These are phyloP conservation scores for Rheum nobile DNA, from an alignment of 148 eudicot species.

Conservation along the genomic window DNA sequence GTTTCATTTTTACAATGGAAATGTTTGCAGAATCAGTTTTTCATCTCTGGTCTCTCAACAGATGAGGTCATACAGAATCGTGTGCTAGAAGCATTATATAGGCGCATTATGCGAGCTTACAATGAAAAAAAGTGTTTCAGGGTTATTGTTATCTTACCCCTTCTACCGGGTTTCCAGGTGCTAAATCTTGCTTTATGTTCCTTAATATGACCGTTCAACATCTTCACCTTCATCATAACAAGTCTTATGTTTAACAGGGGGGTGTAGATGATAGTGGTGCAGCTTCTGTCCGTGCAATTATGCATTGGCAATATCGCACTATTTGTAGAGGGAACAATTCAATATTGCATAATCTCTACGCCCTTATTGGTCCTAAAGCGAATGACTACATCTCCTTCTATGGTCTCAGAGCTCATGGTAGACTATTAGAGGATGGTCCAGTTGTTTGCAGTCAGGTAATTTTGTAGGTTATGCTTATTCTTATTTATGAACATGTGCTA, in stretches of 20 bases:
- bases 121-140: conserved; percentile 86
- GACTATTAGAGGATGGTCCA: conserved; percentile 72
- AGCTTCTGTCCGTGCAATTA: conserved; percentile 91
- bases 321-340: conserved; percentile 83
- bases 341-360: conserved; percentile 73
- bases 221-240: conserved; percentile 4
- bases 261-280: conserved; percentile 98
- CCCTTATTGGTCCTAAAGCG: conserved; percentile 61
- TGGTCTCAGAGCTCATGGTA: conserved; percentile 90
- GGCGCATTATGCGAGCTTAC: conserved; percentile 77
- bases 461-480: no score
- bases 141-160: conserved; percentile 84
- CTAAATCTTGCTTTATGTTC: conserved; percentile 2
- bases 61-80: conserved; percentile 85
- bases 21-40: conserved; percentile 83
- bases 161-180: conserved; percentile 99
- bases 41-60: conserved; percentile 94
- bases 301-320: conserved; percentile 99
- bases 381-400: conserved; percentile 93
- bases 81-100: conserved; percentile 69
- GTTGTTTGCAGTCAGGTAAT: conserved; percentile 85
- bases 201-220: background rate
- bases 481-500: background rate
- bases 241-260: conserved; percentile 41
- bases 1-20: conserved; percentile 15